These are phyloP conservation scores for Themeda triandra DNA, from an alignment of 176 grass and related monocot species.

Conservation along the genomic window DNA sequence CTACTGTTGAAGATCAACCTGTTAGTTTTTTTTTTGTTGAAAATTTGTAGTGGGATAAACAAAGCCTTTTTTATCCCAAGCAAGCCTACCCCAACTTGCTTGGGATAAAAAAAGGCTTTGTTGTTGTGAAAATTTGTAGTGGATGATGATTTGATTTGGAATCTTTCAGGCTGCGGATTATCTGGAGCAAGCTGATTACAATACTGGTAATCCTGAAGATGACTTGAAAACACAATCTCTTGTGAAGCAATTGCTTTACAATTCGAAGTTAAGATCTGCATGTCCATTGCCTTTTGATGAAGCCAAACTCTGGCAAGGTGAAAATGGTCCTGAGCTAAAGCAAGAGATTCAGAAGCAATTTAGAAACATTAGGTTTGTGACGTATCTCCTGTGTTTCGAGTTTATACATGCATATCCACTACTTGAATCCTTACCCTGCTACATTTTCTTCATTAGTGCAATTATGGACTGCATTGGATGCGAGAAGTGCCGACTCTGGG, in stretches of 20 bases:
- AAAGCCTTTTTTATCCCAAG: no score
- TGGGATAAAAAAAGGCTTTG: no score
- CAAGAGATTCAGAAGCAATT: slow-evolving; percentile 88
- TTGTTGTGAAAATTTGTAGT: slow-evolving; percentile 5
- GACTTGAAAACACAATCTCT: slow-evolving; percentile 85
- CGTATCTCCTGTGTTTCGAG: neutral
- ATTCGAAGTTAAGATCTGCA: slow-evolving; percentile 68
- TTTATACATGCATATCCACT: neutral
- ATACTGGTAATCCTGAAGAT: slow-evolving; percentile 75
- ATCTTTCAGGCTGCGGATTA: slow-evolving; percentile 83
- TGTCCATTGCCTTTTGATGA: slow-evolving; percentile 83
- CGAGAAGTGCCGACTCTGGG: slow-evolving; percentile 97
- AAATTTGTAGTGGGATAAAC: neutral
- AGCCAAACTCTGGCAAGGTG: slow-evolving; percentile 86
- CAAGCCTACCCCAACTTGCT: no score
- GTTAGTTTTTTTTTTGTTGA: neutral
- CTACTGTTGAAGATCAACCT: neutral
- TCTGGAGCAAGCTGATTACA: slow-evolving; percentile 93
- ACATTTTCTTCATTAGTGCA: slow-evolving; percentile 47
- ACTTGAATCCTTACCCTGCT: neutral
- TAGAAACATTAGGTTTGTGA: slow-evolving; percentile 85
- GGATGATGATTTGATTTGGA: slow-evolving; percentile 15
- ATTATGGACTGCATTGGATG: slow-evolving; percentile 94
- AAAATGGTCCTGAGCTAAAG: slow-evolving; percentile 84
- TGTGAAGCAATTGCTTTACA: slow-evolving; percentile 70